Base-by-base conservation (phyloP, 495 filamentous ascomycete genomes). In the Neurospora sp. region DNA sequence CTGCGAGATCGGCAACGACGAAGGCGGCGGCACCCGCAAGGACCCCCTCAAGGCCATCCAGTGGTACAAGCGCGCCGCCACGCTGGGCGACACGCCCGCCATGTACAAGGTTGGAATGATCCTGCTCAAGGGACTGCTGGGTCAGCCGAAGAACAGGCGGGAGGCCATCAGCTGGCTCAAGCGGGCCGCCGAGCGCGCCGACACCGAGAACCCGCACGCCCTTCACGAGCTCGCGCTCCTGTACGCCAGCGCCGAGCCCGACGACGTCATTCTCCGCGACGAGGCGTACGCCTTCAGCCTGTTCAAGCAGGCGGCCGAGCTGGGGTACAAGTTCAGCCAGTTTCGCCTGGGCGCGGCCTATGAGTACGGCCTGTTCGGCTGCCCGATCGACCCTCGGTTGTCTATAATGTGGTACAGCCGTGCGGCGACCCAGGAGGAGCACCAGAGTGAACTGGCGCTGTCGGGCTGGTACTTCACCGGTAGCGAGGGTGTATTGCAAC, bases 61-160 rank as follows among this genome's bases (percentile, higher is more conserved):
- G 77, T 99, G 96, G 96, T 99, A 98, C 80, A 94, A 94, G 79
- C 93, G 94, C 22, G 93, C 95, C 14, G 94, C 96, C 1, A 88
- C 91, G 8, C 85, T 98, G 6, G 96, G 96, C 14, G 94, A 98
- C 77, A 91, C 92, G 0, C 91, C 94, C 0, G 96, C 95, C 35
- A 96, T 97, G 94, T 99, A 97, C 83, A 99, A 99, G 81, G 91
- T 98, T 82, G 96, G 96, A 70, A 95, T 97, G 89, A 97, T 99
- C 77, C 84, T 92, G 74, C 86, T 97, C 38, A 98, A 98, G 80
- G 95, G 94, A 27, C 87, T 98, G n/a, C 88, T 99, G 16, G 94
- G 94, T 10, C 95, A 98, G 80, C 87, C 88, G n/a, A 87, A 86
- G 75, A 97, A 94, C 80, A 88, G 91, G 6, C 88, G 91, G 48